Percentiles rank a stretch among this genome's conserved stretches.
Evolutionary conservation across 768 basidiomycete genomes (phyloP).

Genomic region (Psilocybe tampanensis): DNA sequence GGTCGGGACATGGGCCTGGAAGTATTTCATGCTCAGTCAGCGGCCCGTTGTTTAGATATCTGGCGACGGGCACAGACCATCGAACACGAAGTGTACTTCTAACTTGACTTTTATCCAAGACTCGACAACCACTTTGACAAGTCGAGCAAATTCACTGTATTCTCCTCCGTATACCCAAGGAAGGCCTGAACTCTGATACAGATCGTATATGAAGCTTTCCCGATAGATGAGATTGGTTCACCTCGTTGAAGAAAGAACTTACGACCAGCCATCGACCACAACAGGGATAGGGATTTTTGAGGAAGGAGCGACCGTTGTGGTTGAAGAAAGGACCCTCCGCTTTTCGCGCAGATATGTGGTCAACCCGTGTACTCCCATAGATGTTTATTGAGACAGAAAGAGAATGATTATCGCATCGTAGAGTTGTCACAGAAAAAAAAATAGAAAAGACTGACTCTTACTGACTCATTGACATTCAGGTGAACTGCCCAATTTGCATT

Average conservation of each 20-base stretch:
- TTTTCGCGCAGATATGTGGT: constrained; percentile 56
- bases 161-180: constrained; percentile 91
- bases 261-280: constrained; percentile 90
- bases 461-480: no score
- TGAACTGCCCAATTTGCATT: no score
- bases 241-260: constrained; percentile 38
- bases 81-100: constrained; percentile 76
- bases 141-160: constrained; percentile 55
- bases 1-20: constrained; percentile 66
- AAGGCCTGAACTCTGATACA: constrained; percentile 59
- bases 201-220: constrained; percentile 72
- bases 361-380: constrained; percentile 57
- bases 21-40: background rate
- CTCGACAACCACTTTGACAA: constrained; percentile 52
- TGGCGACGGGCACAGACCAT: constrained; percentile 66
- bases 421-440: background rate
- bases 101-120: constrained; percentile 74
- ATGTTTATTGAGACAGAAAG: background rate
- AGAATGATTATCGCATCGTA: constrained; percentile 3
- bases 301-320: constrained; percentile 24
- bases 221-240: constrained; percentile 12
- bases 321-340: constrained; percentile 40
- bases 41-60: no score
- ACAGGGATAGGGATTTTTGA: constrained; percentile 41
- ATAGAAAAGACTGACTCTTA: no score